Conservation (phyloP, 306 rosid genomes). For the Lathyrus sativus region DNA sequence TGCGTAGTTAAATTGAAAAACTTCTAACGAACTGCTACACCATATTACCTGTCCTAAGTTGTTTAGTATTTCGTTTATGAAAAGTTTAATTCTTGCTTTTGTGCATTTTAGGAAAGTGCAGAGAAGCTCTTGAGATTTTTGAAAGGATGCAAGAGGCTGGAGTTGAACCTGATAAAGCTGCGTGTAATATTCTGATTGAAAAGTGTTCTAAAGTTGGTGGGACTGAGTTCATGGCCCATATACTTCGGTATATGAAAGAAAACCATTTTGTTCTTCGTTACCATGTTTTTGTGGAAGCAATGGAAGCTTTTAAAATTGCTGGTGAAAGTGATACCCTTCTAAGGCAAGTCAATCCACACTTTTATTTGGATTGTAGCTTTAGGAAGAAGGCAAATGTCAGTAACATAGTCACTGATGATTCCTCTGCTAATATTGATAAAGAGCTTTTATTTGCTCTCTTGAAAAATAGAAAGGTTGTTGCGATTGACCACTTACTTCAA, state of each 20-base stretch:
- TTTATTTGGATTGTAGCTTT: conserved; percentile 40
- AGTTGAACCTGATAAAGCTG: conserved; percentile 79
- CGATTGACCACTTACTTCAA: conserved; percentile 57
- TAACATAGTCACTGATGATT: conserved; percentile 27
- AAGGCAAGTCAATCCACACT: conserved; percentile 74
- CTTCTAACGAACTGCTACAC: conserved; percentile 6
- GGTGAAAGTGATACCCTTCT: conserved; percentile 63
- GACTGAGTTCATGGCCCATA: conserved; percentile 47
- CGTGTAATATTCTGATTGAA: conserved; percentile 78
- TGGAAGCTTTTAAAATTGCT: conserved; percentile 52
- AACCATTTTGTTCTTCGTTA: conserved; percentile 69
- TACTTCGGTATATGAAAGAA: conserved; percentile 74
- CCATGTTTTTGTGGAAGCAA: conserved; percentile 64
- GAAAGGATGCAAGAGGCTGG: conserved; percentile 77
- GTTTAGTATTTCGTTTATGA: conserved; percentile 4
- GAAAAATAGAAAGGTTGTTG: conserved; percentile 57
- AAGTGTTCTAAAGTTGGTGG: conserved; percentile 65
- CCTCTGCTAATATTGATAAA: conserved; percentile 42
- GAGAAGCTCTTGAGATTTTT: conserved; percentile 79
- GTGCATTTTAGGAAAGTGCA: conserved; percentile 61
- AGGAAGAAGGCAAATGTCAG: conserved; percentile 41
- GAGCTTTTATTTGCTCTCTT: conserved; percentile 58
- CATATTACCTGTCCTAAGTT: neutral
- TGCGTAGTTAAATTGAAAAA: neutral
- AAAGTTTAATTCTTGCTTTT: conserved; percentile 30